Percentiles rank a stretch among this genome's conserved stretches.
Evolutionary conservation across 257 asterid genomes (phyloP).

Genomic region (Scutellaria barbata): DNA sequence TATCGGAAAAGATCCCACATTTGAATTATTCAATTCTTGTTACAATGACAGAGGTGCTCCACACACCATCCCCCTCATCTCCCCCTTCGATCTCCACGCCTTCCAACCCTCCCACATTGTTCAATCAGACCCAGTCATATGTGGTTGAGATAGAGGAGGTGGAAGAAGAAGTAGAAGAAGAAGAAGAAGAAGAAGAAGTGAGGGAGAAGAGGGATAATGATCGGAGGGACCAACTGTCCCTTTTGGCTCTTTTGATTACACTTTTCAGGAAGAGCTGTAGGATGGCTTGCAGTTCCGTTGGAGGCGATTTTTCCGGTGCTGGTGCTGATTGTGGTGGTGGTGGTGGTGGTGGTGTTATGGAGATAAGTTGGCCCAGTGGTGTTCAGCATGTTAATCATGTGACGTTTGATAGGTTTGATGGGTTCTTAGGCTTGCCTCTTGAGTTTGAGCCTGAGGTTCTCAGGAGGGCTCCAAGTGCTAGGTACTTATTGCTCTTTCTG

Average conservation of each 20-base stretch:
- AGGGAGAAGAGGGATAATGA: constrained; percentile 55
- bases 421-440: constrained; percentile 92
- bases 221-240: constrained; percentile 68
- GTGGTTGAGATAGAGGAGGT: constrained; percentile 39
- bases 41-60: constrained; percentile 88
- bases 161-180: neutral
- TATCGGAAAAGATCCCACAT: constrained; percentile 15
- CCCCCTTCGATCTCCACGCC: constrained; percentile 75
- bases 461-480: constrained; percentile 90
- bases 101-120: constrained; percentile 57
- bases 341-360: constrained; percentile 45
- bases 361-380: constrained; percentile 89
- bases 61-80: constrained; percentile 72
- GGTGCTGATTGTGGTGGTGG: constrained; percentile 2
- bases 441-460: constrained; percentile 93
- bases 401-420: constrained; percentile 90
- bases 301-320: constrained; percentile 43
- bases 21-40: constrained; percentile 34
- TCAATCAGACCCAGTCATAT: constrained; percentile 44
- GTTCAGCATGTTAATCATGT: constrained; percentile 91
- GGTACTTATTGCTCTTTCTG: constrained; percentile 40
- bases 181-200: constrained; percentile 43
- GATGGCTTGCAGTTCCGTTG: constrained; percentile 67
- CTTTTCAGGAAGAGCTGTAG: constrained; percentile 77
- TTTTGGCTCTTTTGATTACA: constrained; percentile 72